A percentile compares a stretch with the other conserved stretches of the same genome.
phyloP scores from a whole-genome alignment of 371 early-diverging fungal species.

The Lichtheimia ornata region DNA sequence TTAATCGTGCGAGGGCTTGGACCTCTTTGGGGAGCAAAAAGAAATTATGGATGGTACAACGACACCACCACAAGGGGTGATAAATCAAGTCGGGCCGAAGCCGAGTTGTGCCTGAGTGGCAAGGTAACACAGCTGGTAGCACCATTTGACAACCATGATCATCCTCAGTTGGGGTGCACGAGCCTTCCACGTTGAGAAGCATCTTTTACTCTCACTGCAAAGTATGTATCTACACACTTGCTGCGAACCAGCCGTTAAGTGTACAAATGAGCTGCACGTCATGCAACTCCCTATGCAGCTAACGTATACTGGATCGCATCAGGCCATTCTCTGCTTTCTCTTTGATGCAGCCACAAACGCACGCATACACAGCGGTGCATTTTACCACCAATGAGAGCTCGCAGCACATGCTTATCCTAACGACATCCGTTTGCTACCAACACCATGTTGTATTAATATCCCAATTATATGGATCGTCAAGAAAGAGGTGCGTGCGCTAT shows the following conservation, averaged over 20 bases:
- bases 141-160: conserved; percentile 4
- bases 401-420: no score
- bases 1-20: no score
- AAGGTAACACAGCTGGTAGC: not conserved
- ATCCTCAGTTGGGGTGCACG: conserved; percentile 3
- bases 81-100: not conserved
- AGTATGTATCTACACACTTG: no score
- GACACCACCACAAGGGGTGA: not conserved
- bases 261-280: no score
- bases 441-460: no score
- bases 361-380: not conserved
- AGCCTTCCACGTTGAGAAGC: not conserved
- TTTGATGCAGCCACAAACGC: not conserved
- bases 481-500: no score
- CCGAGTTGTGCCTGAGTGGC: not conserved
- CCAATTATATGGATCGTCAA: no score
- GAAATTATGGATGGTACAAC: not conserved
- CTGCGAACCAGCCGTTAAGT: no score
- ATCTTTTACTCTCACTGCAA: not conserved
- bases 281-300: not conserved
- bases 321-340: not conserved
- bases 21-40: not conserved
- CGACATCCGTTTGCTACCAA: no score
- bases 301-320: not conserved
- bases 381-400: no score